Evolutionary conservation across 495 filamentous ascomycete species (phyloP), one percentile per base, ranked within the genome.

Genomic region (Lasiosphaeris hirsuta): DNA sequence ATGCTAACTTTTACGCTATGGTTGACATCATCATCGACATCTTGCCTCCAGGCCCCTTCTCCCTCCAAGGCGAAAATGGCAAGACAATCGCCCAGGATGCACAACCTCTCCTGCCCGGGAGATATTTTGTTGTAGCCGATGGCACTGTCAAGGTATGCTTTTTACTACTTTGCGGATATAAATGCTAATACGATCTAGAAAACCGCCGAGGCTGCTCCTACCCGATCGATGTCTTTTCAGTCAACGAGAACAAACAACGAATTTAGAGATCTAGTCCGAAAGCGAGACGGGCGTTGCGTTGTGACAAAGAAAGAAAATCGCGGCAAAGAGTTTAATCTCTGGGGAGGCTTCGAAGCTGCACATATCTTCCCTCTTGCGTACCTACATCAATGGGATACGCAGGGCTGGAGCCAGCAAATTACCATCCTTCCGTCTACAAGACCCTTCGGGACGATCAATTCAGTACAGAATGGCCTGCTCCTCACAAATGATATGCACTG

Each of bases 1-100:
- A 51, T 39, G 48, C 48, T 15, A 39, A 51, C 48, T 38, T 51
- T 51, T 51, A 51, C 48, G 35, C 48, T 19, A 51, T 51, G 48
- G 35, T 51, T 39, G 35, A 51, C 48, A 51, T 51, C 35, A 39
- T 51, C 48, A 37, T 51, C 48, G 35, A 37, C 48, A 51, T 51
- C 33, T 51, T 34, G 33, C 33, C 30, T 39, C n/a, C 34, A 34
- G 35, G 48, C 35, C 30, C 48, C 48, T 49, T 49, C 23, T 49
- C 33, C 46, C 46, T 49, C 23, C 46, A 35, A 35, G 23, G 33
- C 46, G 46, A 39, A 36, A 39, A 51, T 51, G 48, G 48, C 17
- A 34, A 38, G 33, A 51, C 30, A 39, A 38, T 51, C 34, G 33
- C 35, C 30, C 17, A 38, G 15, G 48, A 51, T 39, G 7, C 23